Conservation (phyloP, 2,329 filamentous ascomycete species). For the Trichoderma guizhouense region DNA sequence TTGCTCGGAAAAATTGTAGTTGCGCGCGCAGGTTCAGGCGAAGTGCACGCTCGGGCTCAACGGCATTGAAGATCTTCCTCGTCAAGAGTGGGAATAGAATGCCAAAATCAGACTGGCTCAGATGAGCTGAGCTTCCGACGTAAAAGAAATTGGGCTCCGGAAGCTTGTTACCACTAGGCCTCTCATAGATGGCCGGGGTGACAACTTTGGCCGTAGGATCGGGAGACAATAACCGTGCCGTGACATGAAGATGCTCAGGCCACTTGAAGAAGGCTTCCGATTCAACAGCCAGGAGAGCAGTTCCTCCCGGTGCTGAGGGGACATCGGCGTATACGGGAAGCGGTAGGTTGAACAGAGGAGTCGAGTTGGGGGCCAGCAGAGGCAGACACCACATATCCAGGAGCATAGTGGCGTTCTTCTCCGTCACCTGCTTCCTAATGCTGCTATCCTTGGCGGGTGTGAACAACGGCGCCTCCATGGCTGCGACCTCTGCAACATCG, state of each 20-base stretch:
- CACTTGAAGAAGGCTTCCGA: constrained; percentile 78
- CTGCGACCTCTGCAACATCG: constrained; percentile 41
- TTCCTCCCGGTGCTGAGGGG: constrained; percentile 50
- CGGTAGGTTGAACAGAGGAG: constrained; percentile 66
- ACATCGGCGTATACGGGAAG: constrained; percentile 63
- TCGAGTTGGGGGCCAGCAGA: constrained; percentile 59
- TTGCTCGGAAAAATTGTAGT: constrained; percentile 53
- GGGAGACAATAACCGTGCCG: constrained; percentile 62
- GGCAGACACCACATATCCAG: constrained; percentile 82
- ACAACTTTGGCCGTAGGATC: constrained; percentile 46
- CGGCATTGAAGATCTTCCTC: constrained; percentile 54
- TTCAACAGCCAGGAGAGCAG: constrained; percentile 65
- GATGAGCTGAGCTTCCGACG: constrained; percentile 68
- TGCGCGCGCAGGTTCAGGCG: constrained; percentile 58
- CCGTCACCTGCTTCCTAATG: constrained; percentile 64
- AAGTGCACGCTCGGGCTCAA: constrained; percentile 56
- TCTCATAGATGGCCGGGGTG: constrained; percentile 39
- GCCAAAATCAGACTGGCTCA: constrained; percentile 81
- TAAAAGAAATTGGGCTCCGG: constrained; percentile 69
- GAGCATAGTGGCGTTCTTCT: constrained; percentile 62
- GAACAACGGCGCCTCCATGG: constrained; percentile 58
- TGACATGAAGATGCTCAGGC: constrained; percentile 67
- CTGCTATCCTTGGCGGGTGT: constrained; percentile 51
- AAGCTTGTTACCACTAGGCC: constrained; percentile 41
- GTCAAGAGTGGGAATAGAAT: constrained; percentile 73